Base-by-base conservation (phyloP, 345 rosid genomes). In the Arabidopsis suecica region DNA sequence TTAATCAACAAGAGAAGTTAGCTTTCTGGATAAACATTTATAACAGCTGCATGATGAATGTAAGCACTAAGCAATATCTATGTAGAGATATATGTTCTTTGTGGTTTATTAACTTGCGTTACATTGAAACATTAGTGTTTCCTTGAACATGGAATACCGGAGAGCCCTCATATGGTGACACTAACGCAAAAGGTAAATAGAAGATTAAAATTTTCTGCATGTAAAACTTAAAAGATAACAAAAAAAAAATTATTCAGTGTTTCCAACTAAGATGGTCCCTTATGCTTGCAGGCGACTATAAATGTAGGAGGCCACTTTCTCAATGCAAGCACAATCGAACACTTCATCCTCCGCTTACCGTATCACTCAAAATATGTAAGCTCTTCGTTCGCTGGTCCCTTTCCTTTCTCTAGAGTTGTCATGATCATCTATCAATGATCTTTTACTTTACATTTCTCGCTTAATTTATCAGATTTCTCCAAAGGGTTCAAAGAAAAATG, bases 21-120 rank as follows among this genome's bases (percentile, higher is more conserved):
- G 97, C 97, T 3, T 93, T 93, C 85, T 89, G 98, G 98, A 88
- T 93, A 69, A 93, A 91, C 79, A 80, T 85, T 48, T 93, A 93
- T 81, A 93, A 91, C 61, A 83, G 94, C 54, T 93, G 94, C 87
- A 86, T 88, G 93, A 87, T 93, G 96, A 91, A 91, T 82, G 98
- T 89, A 83, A 59, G 42, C 20, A 36, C 42, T 53, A 42, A 54
- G 10, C 3, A 34, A 23, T 48, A 58, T 18, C 8, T 36, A 20
- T 42, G 20, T 9, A 23, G 10, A 3, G 4, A 59, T 22, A 59
- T 22, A 32, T 73, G 20, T 63, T 73, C 37, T 16, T 54, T 47
- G 25, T 1, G 57, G 25, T 28, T 66, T 23, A 57, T 25, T 47
- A n/a, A 75, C 48, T 40, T 28, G 37, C 25, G 47, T 36, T 68